Percentiles rank a stretch among this genome's conserved stretches.
These are phyloP conservation scores for Straminergon stramineum DNA, from an alignment of 225 moss, liverwort and hornwort species.

Conservation along the genomic window DNA sequence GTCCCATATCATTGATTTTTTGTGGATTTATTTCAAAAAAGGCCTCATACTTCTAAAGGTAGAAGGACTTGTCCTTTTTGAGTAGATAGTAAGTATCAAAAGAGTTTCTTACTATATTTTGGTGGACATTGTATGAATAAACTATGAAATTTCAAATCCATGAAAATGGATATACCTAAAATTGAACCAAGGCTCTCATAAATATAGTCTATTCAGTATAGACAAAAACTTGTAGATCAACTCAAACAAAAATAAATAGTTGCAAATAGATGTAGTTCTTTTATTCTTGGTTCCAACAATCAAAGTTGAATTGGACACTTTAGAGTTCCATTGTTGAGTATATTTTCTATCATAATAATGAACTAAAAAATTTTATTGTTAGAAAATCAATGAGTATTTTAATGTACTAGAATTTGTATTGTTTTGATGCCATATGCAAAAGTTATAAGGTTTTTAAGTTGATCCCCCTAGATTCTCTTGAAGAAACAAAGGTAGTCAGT, in stretches of 20 bases:
- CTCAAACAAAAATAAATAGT: fast-evolving
- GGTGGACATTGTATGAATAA: background rate
- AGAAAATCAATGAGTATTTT: background rate
- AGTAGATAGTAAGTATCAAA: background rate
- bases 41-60: fast-evolving
- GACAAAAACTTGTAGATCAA: fast-evolving
- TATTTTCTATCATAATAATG: background rate
- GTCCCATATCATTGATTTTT: too few species aligned
- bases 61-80: fast-evolving
- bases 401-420: background rate
- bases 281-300: background rate
- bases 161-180: background rate
- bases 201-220: background rate
- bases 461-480: fast-evolving
- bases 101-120: background rate
- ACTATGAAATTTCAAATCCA: too few species aligned
- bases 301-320: background rate
- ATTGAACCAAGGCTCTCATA: fast-evolving
- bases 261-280: background rate
- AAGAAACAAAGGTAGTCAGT: background rate
- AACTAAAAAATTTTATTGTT: too few species aligned
- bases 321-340: too few species aligned
- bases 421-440: background rate
- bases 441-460: background rate
- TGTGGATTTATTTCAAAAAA: too few species aligned